These are phyloP conservation scores for Suhomyces taliae DNA, from an alignment of 1,139 yeast genomes.

Conservation along the genomic window DNA sequence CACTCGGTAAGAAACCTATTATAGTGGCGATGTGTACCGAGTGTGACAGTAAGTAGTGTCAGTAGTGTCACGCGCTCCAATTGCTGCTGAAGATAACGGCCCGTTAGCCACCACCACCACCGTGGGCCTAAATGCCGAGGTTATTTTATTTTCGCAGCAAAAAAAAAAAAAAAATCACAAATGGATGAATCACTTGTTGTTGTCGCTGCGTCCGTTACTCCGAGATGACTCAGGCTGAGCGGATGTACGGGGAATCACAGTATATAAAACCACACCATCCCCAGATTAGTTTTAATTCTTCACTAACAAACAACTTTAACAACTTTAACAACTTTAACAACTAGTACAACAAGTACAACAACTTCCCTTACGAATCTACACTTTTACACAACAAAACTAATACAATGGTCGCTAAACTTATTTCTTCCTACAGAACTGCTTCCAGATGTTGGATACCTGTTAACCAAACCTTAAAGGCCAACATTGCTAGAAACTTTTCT, in stretches of 20 bases:
- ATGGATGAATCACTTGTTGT: neutral
- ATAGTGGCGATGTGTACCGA: no score
- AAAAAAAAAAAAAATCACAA: neutral
- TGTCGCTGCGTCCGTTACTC: slow-evolving; percentile 9
- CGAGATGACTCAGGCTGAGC: slow-evolving; percentile 12
- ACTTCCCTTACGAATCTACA: no score
- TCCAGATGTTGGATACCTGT: slow-evolving; percentile 48
- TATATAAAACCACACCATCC: slow-evolving; percentile 1
- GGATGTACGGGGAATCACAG: slow-evolving; percentile 4
- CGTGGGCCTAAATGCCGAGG: slow-evolving; percentile 4
- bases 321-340: neutral
- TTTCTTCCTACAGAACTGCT: slow-evolving; percentile 43
- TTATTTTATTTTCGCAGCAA: slow-evolving; percentile 1
- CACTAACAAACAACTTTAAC: neutral
- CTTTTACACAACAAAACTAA: no score
- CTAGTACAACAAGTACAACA: neutral
- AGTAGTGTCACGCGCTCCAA: neutral
- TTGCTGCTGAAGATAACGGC: neutral
- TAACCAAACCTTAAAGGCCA: slow-evolving; percentile 13
- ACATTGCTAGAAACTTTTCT: slow-evolving; percentile 29
- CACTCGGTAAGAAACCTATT: no score
- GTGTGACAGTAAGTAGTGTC: no score
- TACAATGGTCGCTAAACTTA: slow-evolving; percentile 32
- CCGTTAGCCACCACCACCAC: neutral
- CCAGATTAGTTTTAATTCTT: neutral